Percentiles rank a stretch among this genome's conserved stretches.
These are phyloP conservation scores for Dictyophora rubrovolvata DNA, from an alignment of 768 basidiomycete genomes.

Conservation along the genomic window DNA sequence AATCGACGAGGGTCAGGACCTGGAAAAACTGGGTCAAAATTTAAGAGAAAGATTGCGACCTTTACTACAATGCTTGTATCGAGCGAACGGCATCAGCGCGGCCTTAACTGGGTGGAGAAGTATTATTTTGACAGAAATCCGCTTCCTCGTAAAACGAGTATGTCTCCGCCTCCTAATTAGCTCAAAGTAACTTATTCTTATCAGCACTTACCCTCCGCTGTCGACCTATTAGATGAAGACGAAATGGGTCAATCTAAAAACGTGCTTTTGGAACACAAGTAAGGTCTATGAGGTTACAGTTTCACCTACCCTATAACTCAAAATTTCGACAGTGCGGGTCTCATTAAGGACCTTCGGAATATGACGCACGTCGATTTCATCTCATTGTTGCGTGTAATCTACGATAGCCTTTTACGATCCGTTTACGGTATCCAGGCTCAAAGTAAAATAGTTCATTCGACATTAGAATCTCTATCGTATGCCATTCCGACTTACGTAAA, in stretches of 20 bases:
- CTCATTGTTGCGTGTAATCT: constrained; percentile 48
- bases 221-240: constrained; percentile 43
- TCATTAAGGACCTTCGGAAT: constrained; percentile 48
- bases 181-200: not conserved
- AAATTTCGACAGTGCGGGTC: constrained; percentile 25
- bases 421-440: constrained; percentile 62
- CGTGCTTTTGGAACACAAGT: constrained; percentile 16
- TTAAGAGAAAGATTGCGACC: constrained; percentile 61
- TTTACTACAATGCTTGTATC: constrained; percentile 63
- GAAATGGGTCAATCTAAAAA: constrained; percentile 21
- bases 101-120: constrained; percentile 62
- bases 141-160: constrained; percentile 49
- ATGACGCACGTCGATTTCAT: constrained; percentile 66
- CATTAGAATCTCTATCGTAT: constrained; percentile 37
- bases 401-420: constrained; percentile 48
- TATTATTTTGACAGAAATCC: constrained; percentile 52
- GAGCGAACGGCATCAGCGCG: constrained; percentile 63
- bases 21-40: constrained; percentile 26
- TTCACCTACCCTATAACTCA: not conserved
- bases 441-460: constrained; percentile 42
- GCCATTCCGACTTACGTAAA: constrained; percentile 18
- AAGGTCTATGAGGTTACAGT: not conserved
- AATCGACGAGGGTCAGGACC: constrained; percentile 20
- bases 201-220: constrained; percentile 51
- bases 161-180: constrained; percentile 20